These are phyloP conservation scores for Colletotrichum phormii DNA, from an alignment of 2,329 filamentous ascomycete species.

Conservation along the genomic window DNA sequence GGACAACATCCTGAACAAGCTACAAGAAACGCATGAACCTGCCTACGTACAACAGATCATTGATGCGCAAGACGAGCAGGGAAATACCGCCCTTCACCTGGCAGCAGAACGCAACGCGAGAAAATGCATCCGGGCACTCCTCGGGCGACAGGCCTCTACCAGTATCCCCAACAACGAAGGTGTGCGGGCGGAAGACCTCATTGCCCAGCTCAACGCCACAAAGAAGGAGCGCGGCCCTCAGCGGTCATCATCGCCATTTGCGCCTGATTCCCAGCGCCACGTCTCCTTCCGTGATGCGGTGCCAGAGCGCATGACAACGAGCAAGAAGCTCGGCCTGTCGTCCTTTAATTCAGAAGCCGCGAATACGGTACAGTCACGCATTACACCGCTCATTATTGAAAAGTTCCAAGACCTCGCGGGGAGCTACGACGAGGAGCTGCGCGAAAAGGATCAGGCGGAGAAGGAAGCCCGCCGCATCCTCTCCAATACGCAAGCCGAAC, in stretches of 20 bases:
- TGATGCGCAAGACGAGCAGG: conserved; percentile 84
- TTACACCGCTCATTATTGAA: conserved; percentile 76
- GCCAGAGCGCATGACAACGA: conserved; percentile 49
- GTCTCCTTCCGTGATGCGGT: conserved; percentile 65
- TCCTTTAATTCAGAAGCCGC: conserved; percentile 73
- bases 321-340: conserved; percentile 51
- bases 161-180: conserved; percentile 86
- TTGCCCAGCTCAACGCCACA: conserved; percentile 78
- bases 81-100: conserved; percentile 85
- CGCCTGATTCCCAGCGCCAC: conserved; percentile 69
- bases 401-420: conserved; percentile 78
- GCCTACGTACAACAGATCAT: conserved; percentile 82
- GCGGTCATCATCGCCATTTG: conserved; percentile 80
- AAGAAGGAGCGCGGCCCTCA: conserved; percentile 75
- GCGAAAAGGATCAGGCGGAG: conserved; percentile 78
- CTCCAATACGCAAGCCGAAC: conserved; percentile 75
- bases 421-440: conserved; percentile 80
- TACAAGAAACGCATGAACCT: conserved; percentile 81
- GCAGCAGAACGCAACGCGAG: conserved; percentile 86
- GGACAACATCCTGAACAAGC: conserved; percentile 88
- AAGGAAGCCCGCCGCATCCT: conserved; percentile 75
- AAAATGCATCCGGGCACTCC: conserved; percentile 85
- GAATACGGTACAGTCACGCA: conserved; percentile 75
- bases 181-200: conserved; percentile 85
- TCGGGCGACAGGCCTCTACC: conserved; percentile 83